Percentiles rank a stretch among this genome's conserved stretches.
Conservation (phyloP, 345 rosid species). For the Cochlearia excelsa region DNA sequence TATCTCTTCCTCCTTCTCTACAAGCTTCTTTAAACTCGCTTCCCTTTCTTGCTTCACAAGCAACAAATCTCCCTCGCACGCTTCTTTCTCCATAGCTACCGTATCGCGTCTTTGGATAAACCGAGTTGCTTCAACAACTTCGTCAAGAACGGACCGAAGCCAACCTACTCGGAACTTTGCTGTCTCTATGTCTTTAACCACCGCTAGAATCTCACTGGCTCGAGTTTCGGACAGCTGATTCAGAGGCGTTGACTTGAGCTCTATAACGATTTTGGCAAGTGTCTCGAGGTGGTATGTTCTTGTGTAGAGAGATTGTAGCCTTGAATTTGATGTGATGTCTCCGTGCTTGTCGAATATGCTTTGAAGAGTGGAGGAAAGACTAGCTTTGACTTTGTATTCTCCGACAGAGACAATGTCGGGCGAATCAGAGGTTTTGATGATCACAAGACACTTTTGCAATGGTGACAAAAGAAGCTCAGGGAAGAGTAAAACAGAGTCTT, state of each 20-base stretch:
- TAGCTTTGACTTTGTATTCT: conserved; percentile 29
- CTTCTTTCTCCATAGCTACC: conserved; percentile 12
- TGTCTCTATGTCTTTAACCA: conserved; percentile 30
- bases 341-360: conserved; percentile 30
- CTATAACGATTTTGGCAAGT: conserved; percentile 22
- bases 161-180: conserved; percentile 27
- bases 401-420: conserved; percentile 17
- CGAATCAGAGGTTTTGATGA: not conserved
- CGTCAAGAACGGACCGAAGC: conserved; percentile 31
- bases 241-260: conserved; percentile 25
- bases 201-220: conserved; percentile 21
- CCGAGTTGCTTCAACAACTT: conserved; percentile 43
- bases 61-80: not conserved
- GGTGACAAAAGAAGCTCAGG: conserved; percentile 29
- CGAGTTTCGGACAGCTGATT: conserved; percentile 12
- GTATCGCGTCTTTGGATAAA: not conserved
- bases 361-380: conserved; percentile 27
- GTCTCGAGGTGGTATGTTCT: conserved; percentile 32
- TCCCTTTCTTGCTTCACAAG: conserved; percentile 28
- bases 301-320: conserved; percentile 24
- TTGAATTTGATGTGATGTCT: conserved; percentile 27
- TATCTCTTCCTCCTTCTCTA: conserved; percentile 18
- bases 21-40: conserved; percentile 17
- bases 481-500: conserved; percentile 24
- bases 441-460: conserved; percentile 21